Evolutionary conservation across 2,329 filamentous ascomycete species (phyloP), one percentile per base, ranked within the genome.

Genomic region (Karstenula rhodostoma): DNA sequence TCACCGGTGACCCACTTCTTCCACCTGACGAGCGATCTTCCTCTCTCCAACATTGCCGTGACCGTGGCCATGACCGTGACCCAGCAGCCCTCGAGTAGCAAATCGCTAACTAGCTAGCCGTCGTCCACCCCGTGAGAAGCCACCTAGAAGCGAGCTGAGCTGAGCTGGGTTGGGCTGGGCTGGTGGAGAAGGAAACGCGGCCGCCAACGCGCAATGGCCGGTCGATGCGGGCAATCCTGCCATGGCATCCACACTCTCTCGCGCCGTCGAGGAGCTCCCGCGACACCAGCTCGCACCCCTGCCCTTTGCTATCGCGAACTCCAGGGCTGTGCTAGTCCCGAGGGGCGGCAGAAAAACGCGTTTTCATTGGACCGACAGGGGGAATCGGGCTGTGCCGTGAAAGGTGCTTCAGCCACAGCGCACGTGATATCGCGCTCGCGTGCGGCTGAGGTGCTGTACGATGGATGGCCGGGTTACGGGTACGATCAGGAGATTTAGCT

Each of bases 271-370:
- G 25, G 35, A 35, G 15, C 15, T 33, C 48, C 29, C n/a, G 33
- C 48, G 9, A 19, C 48, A 17, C n/a, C 23, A 42, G 33, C 33
- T n/a, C 15, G 48, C 19, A 37, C 25, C 49, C 52, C 25, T 47
- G 40, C 12, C 25, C 8, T 46, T 15, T 43, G 44, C 33, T 22
- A 44, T 8, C 43, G 6, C n/a, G 32, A 17, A 22, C n/a, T 25
- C 25, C 57, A 59, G 51, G 57, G 57, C 57, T 59, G 57, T 59
- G 57, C 51, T 59, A 35, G 50, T 55, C 15, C 51, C 12, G 33
- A 29, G 22, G 8, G 27, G 12, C 22, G 57, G 57, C 57, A 55
- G 57, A 59, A 59, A 59, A 55, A 19, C 13, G 4, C 13, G 17
- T 15, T 4, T 17, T 55, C 4, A 59, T 59, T 55, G 43, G 57